These are phyloP conservation scores for Colletotrichum tropicale DNA, from an alignment of 2,329 filamentous ascomycete species.

Conservation along the genomic window DNA sequence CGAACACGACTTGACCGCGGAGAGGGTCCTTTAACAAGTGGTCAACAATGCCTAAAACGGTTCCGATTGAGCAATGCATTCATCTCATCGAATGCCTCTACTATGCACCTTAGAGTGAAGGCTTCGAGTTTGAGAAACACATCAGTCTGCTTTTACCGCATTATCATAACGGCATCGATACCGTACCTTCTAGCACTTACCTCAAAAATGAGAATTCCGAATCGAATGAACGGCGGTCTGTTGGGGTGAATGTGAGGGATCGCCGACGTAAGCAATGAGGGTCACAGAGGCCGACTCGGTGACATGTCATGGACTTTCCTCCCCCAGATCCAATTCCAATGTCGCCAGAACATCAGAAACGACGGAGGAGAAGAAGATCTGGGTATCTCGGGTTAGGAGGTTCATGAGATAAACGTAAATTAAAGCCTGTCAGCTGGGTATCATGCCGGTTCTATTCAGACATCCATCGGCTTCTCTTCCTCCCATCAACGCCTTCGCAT, in stretches of 20 bases:
- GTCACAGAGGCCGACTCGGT: background rate
- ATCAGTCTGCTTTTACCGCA: background rate
- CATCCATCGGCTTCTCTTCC: background rate
- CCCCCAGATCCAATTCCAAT: background rate
- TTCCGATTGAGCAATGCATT: background rate
- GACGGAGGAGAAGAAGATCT: background rate
- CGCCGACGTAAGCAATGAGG: background rate
- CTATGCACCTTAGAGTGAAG: background rate
- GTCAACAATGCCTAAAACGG: background rate
- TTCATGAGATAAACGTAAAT: background rate
- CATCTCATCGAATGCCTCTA: background rate
- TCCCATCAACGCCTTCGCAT: background rate
- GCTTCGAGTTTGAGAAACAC: background rate
- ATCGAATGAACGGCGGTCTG: background rate
- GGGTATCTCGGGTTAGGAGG: accelerated
- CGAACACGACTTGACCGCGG: background rate
- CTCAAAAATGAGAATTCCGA: background rate
- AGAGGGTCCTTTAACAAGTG: background rate
- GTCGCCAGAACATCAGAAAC: background rate
- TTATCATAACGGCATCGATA: accelerated
- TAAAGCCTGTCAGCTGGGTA: background rate
- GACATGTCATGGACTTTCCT: accelerated
- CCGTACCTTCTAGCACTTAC: background rate
- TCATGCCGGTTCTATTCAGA: background rate
- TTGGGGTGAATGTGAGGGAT: background rate